Conservation (phyloP, 2,329 filamentous ascomycete species). For the Fusarium protoensiforme region DNA sequence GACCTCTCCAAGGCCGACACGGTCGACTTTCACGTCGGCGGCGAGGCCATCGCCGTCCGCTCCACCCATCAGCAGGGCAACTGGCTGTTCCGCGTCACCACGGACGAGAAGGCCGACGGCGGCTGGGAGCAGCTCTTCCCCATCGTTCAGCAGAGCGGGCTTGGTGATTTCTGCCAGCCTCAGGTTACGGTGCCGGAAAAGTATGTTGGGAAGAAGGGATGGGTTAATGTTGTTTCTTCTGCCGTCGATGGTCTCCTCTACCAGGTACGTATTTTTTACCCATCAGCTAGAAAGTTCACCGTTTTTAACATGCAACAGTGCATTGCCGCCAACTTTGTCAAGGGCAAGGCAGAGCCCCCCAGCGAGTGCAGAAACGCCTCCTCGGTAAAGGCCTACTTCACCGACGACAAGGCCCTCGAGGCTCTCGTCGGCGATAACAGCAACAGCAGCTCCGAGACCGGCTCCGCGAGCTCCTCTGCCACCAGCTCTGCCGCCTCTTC, state of each 20-base stretch:
- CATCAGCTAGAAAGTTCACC: neutral
- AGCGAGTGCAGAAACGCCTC: constrained; percentile 51
- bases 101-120: constrained; percentile 57
- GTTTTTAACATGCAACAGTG: constrained; percentile 49
- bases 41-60: constrained; percentile 61
- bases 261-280: constrained; percentile 55
- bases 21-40: constrained; percentile 67
- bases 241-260: constrained; percentile 67
- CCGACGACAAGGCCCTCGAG: constrained; percentile 47
- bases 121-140: constrained; percentile 68
- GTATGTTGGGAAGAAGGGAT: constrained; percentile 66
- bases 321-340: constrained; percentile 65
- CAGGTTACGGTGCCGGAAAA: constrained; percentile 58
- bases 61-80: constrained; percentile 63
- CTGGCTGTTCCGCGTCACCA: constrained; percentile 69
- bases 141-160: constrained; percentile 64
- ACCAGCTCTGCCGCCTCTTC: constrained; percentile 35
- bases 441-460: constrained; percentile 12
- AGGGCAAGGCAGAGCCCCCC: constrained; percentile 48
- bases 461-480: constrained; percentile 22
- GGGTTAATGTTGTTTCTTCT: constrained; percentile 63
- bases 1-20: constrained; percentile 59
- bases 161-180: constrained; percentile 65
- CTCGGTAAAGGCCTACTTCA: constrained; percentile 46
- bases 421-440: constrained; percentile 44